Evolutionary conservation across 495 filamentous ascomycete genomes (phyloP), one percentile per base, ranked within the genome.

Genomic region (Penicillium odoratum): DNA sequence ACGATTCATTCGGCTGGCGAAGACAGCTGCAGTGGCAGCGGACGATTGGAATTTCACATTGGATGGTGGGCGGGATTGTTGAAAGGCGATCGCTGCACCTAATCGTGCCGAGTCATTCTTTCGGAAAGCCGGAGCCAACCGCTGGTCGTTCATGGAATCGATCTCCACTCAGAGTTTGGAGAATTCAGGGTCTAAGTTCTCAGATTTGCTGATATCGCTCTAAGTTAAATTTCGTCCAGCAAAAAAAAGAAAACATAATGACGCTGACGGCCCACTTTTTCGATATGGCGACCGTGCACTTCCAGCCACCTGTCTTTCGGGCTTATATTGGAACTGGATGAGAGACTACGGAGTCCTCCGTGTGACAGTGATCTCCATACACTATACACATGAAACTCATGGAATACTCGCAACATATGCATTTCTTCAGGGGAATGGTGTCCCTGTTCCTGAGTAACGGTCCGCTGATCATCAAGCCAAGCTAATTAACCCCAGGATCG

Each of bases 81-180:
- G 64, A 48, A 77, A 79, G 45, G 76, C 76, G 16, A 68, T 60
- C 31, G 69, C 63, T 52, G 76, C 76, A 55, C 75, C 76, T 60
- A 73, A 70, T 43, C 73, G 54, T 7, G 75, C 75, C 55, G 58
- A 61, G 60, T 64, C 56, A 48, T 65, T 42, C 31, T 51, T 62
- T 59, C 60, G 66, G 60, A 58, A 59, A 54, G 56, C 53, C 61
- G 57, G 62, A 56, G 64, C 38, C 60, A 66, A 56, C 63, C 68
- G 67, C 53, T 61, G 73, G 69, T 71, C 72, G 72, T 74, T 67
- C 66, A 69, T 69, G 62, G 64, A 57, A 61, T 45, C 57, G 33
- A 60, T 55, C 44, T 59, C 61, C 56, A 21, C 48, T 18, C 40
- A 47, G 47, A 25, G 10, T 36, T 36, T 9, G 8, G 9, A 36